phyloP scores from a whole-genome alignment of 371 early-diverging fungal species.

The Lichtheimia ornata region DNA sequence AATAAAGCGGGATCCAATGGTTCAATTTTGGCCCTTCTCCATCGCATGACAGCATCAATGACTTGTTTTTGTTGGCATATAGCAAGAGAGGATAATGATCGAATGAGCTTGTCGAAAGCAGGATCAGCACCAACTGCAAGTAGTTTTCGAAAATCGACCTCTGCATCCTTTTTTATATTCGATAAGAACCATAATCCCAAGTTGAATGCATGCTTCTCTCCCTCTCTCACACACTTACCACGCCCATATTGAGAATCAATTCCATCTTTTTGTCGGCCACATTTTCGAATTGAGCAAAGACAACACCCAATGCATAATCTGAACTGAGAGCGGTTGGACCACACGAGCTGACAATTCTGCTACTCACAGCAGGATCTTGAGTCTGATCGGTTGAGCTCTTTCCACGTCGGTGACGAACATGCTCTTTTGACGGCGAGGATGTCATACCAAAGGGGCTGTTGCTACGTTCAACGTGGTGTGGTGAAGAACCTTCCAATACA shows the following conservation, averaged over 20 bases:
- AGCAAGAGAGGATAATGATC: slow-evolving; percentile 81
- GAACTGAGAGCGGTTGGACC: slow-evolving; percentile 28
- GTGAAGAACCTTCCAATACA: neutral
- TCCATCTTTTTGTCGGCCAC: slow-evolving; percentile 47
- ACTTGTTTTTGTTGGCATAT: slow-evolving; percentile 84
- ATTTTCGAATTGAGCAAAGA: slow-evolving; percentile 47
- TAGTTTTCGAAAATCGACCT: slow-evolving; percentile 65
- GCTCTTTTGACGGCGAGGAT: too few relatives aligned
- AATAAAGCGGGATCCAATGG: slow-evolving; percentile 49
- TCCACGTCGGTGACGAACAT: too few relatives aligned
- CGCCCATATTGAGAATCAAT: slow-evolving; percentile 36
- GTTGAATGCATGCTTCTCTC: neutral
- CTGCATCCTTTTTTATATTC: slow-evolving; percentile 51
- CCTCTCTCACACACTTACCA: slow-evolving; percentile 25
- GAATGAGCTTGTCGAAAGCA: slow-evolving; percentile 79
- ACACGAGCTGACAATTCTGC: neutral
- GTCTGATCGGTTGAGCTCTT: too few relatives aligned
- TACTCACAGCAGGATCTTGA: too few relatives aligned
- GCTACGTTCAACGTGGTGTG: neutral
- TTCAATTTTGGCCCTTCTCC: slow-evolving; percentile 84
- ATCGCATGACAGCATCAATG: slow-evolving; percentile 88
- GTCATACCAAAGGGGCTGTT: too few relatives aligned
- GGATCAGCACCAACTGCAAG: slow-evolving; percentile 76
- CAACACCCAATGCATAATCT: slow-evolving; percentile 49
- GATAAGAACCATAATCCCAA: neutral